These are phyloP conservation scores for Xylaria hypoxylon DNA, from an alignment of 2,329 filamentous ascomycete genomes.

Conservation along the genomic window DNA sequence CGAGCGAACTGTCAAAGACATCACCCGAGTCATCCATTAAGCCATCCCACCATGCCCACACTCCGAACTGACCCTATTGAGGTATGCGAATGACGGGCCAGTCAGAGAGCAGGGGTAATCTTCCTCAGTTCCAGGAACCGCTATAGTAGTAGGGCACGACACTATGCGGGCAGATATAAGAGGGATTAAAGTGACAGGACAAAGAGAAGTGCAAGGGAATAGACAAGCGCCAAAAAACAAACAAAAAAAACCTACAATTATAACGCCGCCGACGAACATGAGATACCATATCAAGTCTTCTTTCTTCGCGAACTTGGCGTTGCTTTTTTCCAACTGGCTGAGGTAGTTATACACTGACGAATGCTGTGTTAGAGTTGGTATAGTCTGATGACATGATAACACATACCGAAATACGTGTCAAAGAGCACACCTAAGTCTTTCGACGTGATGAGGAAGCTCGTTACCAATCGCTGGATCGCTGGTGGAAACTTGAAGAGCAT, in stretches of 20 bases:
- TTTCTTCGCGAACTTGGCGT: slow-evolving; percentile 76
- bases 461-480: slow-evolving; percentile 58
- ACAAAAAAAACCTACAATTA: slow-evolving; percentile 75
- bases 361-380: slow-evolving; percentile 27
- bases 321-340: slow-evolving; percentile 77
- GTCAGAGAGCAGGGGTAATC: slow-evolving; percentile 75
- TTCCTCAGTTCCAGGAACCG: slow-evolving; percentile 89
- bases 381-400: neutral
- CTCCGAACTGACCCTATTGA: slow-evolving; percentile 69
- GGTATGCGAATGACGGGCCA: slow-evolving; percentile 76
- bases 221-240: slow-evolving; percentile 44
- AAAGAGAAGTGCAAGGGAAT: slow-evolving; percentile 21
- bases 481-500: slow-evolving; percentile 67
- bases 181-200: slow-evolving; percentile 56
- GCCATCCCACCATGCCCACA: slow-evolving; percentile 81
- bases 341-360: slow-evolving; percentile 77
- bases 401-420: slow-evolving; percentile 77
- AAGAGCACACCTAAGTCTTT: slow-evolving; percentile 67
- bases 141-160: slow-evolving; percentile 73
- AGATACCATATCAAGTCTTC: slow-evolving; percentile 87
- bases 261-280: slow-evolving; percentile 75
- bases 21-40: slow-evolving; percentile 76
- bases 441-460: slow-evolving; percentile 57
- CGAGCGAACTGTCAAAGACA: slow-evolving; percentile 64
- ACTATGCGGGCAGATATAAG: slow-evolving; percentile 85